phyloP scores from a whole-genome alignment of 345 rosid species.

The Erucastrum elatum region DNA sequence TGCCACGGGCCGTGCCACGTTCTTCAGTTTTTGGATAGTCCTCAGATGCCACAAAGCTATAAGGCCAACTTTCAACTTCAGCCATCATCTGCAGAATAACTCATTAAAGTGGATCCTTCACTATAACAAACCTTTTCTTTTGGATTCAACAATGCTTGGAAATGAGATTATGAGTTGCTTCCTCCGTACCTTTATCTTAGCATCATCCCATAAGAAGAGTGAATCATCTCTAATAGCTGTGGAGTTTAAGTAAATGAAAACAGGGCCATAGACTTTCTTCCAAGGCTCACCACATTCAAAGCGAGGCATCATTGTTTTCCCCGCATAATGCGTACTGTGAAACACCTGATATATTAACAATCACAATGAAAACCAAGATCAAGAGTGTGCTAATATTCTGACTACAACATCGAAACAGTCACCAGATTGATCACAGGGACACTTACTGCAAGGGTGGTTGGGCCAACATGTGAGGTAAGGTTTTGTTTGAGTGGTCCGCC shows the following conservation, averaged over 20 bases:
- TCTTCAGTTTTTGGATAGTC: slow-evolving; percentile 67
- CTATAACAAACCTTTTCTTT: background rate
- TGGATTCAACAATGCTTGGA: slow-evolving; percentile 11
- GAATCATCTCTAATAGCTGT: slow-evolving; percentile 50
- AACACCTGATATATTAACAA: slow-evolving; percentile 57
- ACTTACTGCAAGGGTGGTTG: slow-evolving; percentile 79
- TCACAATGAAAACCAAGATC: background rate
- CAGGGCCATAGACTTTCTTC: slow-evolving; percentile 97
- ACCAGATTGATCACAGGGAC: slow-evolving; percentile 2
- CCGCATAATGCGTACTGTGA: slow-evolving; percentile 81
- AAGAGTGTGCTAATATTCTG: background rate
- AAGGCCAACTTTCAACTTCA: slow-evolving; percentile 93
- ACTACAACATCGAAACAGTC: background rate
- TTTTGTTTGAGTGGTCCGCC: slow-evolving; percentile 95
- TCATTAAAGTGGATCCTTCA: slow-evolving; percentile 13
- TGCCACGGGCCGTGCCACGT: slow-evolving; percentile 67
- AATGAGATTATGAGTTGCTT: background rate
- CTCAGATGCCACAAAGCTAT: slow-evolving; percentile 83
- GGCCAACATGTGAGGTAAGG: slow-evolving; percentile 95
- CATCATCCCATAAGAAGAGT: slow-evolving; percentile 79
- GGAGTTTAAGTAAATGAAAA: slow-evolving; percentile 81
- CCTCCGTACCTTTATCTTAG: slow-evolving; percentile 67
- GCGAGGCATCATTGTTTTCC: slow-evolving; percentile 62
- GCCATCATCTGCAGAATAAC: slow-evolving; percentile 56
- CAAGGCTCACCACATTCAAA: slow-evolving; percentile 66